These are phyloP conservation scores for Penicillium olsonii DNA, from an alignment of 2,329 filamentous ascomycete species.

Conservation along the genomic window DNA sequence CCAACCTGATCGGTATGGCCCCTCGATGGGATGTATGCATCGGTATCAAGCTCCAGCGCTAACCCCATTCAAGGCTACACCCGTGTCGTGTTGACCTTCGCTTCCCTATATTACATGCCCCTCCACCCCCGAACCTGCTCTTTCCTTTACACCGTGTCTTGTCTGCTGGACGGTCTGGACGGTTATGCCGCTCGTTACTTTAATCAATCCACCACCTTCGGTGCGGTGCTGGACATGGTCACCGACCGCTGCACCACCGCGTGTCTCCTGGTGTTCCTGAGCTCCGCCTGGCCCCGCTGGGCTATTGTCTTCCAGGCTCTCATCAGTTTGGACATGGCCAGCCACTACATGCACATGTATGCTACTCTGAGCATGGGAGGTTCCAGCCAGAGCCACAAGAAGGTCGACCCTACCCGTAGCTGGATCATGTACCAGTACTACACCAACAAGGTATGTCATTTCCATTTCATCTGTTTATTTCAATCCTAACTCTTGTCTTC, in stretches of 20 bases:
- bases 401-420: conserved; percentile 82
- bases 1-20: conserved; percentile 74
- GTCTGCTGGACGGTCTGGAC: conserved; percentile 91
- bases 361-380: conserved; percentile 87
- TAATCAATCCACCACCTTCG: conserved; percentile 92
- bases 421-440: conserved; percentile 95
- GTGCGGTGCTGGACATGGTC: conserved; percentile 97
- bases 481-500: not conserved
- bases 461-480: not conserved
- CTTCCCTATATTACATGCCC: conserved; percentile 98
- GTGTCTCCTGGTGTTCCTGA: conserved; percentile 90
- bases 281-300: conserved; percentile 92
- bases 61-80: conserved; percentile 61
- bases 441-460: conserved; percentile 77
- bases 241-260: conserved; percentile 97
- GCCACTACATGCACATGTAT: conserved; percentile 99
- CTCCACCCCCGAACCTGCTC: conserved; percentile 96
- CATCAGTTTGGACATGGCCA: conserved; percentile 89
- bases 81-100: conserved; percentile 78
- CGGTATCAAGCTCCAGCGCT: not conserved
- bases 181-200: conserved; percentile 86
- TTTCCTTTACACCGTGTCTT: conserved; percentile 82
- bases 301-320: conserved; percentile 90
- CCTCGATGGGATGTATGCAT: not conserved
- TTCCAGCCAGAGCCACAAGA: conserved; percentile 82